phyloP scores from a whole-genome alignment of 345 rosid genomes.

The Eucalyptus marginata region DNA sequence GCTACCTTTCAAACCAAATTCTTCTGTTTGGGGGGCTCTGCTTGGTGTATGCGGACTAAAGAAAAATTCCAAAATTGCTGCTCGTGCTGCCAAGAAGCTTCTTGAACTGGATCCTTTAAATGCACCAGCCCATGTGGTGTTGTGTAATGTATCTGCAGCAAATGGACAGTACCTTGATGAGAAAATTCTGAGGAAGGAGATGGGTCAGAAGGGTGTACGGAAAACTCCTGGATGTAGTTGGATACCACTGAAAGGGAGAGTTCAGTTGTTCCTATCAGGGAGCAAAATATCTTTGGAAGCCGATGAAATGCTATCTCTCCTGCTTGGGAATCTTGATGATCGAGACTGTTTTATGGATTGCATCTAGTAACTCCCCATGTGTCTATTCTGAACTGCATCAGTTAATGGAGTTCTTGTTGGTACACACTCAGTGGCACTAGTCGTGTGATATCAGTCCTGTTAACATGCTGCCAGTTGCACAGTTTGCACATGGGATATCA shows the following conservation, averaged over 20 bases:
- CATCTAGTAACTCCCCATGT: not conserved
- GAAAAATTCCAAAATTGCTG: constrained; percentile 24
- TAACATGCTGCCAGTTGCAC: not conserved
- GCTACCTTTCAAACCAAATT: constrained; percentile 20
- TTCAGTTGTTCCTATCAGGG: constrained; percentile 46
- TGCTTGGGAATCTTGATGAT: constrained; percentile 6
- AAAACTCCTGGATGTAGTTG: constrained; percentile 83
- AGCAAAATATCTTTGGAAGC: constrained; percentile 24
- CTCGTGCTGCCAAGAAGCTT: constrained; percentile 29
- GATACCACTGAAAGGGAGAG: constrained; percentile 45
- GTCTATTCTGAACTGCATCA: not conserved
- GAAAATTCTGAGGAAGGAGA: constrained; percentile 49
- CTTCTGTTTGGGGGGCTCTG: constrained; percentile 44
- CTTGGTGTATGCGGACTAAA: constrained; percentile 40
- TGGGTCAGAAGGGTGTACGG: constrained; percentile 66
- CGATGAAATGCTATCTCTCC: constrained; percentile 16
- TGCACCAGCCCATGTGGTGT: constrained; percentile 54
- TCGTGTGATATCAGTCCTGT: not conserved
- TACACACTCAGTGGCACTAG: not conserved
- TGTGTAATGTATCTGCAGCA: constrained; percentile 57
- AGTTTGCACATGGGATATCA: not conserved
- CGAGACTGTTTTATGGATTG: not conserved
- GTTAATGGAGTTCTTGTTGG: not conserved
- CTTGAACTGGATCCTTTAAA: constrained; percentile 58
- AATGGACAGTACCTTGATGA: constrained; percentile 38